Evolutionary conservation across 2,329 filamentous ascomycete species (phyloP).

Genomic region (Cercospora sp.): DNA sequence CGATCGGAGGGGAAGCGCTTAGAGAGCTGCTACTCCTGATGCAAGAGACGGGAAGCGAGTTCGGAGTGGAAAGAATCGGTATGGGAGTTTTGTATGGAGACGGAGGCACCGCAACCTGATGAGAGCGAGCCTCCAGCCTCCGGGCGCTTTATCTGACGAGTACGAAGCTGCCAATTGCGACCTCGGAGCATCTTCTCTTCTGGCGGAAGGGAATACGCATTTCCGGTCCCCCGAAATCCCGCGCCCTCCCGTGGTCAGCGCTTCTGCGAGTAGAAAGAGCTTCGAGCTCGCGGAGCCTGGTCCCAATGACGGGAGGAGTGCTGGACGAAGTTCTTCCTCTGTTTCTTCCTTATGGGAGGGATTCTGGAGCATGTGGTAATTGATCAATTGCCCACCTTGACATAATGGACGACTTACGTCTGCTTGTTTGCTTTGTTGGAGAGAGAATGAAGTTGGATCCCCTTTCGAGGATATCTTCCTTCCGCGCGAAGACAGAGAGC

Average conservation of each 20-base stretch:
- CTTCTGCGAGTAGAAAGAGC: conserved; percentile 16
- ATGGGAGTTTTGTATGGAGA: conserved; percentile 9
- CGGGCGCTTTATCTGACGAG: background rate
- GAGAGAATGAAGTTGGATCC: background rate
- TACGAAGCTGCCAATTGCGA: background rate
- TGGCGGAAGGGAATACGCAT: background rate
- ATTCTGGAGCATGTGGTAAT: background rate
- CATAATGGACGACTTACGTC: background rate
- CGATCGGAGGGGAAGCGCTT: conserved; percentile 24
- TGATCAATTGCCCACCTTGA: background rate
- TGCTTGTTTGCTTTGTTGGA: background rate
- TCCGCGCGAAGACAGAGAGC: background rate
- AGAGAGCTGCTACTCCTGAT: background rate
- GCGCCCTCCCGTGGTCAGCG: background rate
- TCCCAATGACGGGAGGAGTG: background rate
- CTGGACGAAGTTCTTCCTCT: background rate
- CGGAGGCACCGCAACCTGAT: background rate
- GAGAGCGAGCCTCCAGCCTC: background rate
- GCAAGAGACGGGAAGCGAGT: background rate
- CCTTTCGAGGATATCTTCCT: background rate
- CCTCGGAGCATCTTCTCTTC: background rate
- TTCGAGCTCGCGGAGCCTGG: conserved; percentile 11
- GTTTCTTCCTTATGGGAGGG: background rate
- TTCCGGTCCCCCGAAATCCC: background rate
- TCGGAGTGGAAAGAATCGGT: background rate